Base-by-base conservation (phyloP, 2,329 filamentous ascomycete genomes). In the Fusarium pseudocircinatum region DNA sequence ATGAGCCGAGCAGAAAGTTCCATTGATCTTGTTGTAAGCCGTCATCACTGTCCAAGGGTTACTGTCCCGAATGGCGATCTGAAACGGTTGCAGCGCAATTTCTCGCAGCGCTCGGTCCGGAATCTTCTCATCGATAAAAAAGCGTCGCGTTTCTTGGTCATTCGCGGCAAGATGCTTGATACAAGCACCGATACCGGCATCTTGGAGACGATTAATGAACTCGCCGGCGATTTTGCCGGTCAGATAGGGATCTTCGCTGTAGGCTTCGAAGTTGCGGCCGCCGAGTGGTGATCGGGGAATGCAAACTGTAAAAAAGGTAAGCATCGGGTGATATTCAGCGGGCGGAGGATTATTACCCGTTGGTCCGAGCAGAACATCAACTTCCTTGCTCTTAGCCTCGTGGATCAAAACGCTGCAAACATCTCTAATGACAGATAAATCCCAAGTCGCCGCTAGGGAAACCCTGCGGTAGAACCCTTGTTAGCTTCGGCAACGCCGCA, bases 21-120 rank as follows among this genome's bases (percentile, higher is more conserved):
- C 83, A 57, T 86, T 86, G 32, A 86, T 78, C 59, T 82, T 83
- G 46, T 84, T 85, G 60, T 86, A 86, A 11, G 83, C 79, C 2
- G 83, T 83, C 84, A 86, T 86, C 32, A 85, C 77, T 18, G 58
- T 68, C 63, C 82, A 81, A 2, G 84, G 84, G 36, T 81, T 78
- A 6, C 80, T 79, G 34, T 83, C 77, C 49, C 80, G 79, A 26
- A 84, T 77, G 5, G 83, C 83, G 34, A 86, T 80, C 65, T 85
- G 80, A 66, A 85, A 85, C 0, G 84, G 82, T 30, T 82, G 75
- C 14, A 84, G 75, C 50, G 85, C 84, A 28, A 85, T 82, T 67
- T 80, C 73, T 15, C 73, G 61, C 2, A 75, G 59, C 7, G 69
- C 64, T 10, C 73, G 61, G 16, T 64, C 60, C 7, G 69, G 52